Evolutionary conservation across 768 basidiomycete genomes (phyloP).

Genomic region (Russula emetica): DNA sequence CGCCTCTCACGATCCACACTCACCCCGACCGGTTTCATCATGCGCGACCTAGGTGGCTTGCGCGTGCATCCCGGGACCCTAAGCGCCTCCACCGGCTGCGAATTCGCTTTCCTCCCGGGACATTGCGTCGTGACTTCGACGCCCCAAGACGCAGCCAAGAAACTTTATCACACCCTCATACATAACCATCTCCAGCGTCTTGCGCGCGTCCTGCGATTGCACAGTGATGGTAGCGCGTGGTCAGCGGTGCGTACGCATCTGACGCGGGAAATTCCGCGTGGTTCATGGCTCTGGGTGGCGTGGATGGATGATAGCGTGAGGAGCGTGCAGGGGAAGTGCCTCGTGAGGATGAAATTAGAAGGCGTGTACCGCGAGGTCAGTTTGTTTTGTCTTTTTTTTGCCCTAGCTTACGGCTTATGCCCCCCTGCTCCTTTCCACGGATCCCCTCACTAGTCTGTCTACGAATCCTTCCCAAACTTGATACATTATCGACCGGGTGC

Average conservation of each 20-base stretch:
- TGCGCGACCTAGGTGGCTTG: slow-evolving; percentile 56
- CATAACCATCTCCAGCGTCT: slow-evolving; percentile 58
- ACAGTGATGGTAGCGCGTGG: slow-evolving; percentile 51
- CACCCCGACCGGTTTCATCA: slow-evolving; percentile 46
- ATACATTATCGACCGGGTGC: slow-evolving; percentile 40
- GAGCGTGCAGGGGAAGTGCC: slow-evolving; percentile 49
- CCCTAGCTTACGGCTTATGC: too few species aligned
- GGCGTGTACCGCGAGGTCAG: slow-evolving; percentile 54
- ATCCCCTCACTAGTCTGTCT: slow-evolving; percentile 42
- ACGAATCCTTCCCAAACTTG: slow-evolving; percentile 51
- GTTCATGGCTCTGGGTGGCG: slow-evolving; percentile 43
- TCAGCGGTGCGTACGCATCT: slow-evolving; percentile 46
- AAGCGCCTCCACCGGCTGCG: slow-evolving; percentile 44
- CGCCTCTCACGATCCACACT: slow-evolving; percentile 44
- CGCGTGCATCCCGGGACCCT: slow-evolving; percentile 51
- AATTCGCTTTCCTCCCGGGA: slow-evolving; percentile 49
- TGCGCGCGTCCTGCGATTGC: slow-evolving; percentile 49
- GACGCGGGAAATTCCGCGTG: slow-evolving; percentile 41
- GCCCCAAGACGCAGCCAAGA: slow-evolving; percentile 49
- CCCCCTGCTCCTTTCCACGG: background rate
- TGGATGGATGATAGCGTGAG: slow-evolving; percentile 37
- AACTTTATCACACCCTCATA: slow-evolving; percentile 57
- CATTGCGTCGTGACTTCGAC: slow-evolving; percentile 50
- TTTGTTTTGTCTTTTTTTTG: slow-evolving; percentile 1
- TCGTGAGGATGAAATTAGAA: slow-evolving; percentile 55